phyloP scores from a whole-genome alignment of 257 asterid species.

The Petunia axillaris region DNA sequence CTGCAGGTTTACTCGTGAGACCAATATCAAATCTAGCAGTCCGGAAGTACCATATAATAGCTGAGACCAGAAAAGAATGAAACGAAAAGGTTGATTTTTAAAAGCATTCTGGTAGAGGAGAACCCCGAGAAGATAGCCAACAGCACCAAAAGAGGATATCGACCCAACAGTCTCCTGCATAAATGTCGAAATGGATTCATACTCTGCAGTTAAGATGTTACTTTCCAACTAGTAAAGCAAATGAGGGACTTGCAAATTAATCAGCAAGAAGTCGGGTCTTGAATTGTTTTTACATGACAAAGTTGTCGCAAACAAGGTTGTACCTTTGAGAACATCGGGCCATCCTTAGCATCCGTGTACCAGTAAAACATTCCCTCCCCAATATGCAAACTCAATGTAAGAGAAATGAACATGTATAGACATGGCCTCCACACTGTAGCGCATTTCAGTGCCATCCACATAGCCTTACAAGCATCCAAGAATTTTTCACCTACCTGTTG shows the following conservation, averaged over 20 bases:
- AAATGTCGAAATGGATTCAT: constrained; percentile 22
- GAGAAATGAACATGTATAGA: constrained; percentile 62
- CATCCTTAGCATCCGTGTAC: constrained; percentile 66
- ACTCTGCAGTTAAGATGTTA: background rate
- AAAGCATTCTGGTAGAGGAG: constrained; percentile 69
- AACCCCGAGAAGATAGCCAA: constrained; percentile 73
- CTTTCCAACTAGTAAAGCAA: background rate
- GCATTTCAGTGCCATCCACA: constrained; percentile 54
- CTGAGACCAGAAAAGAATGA: constrained; percentile 54
- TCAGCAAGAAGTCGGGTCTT: background rate
- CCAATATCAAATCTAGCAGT: constrained; percentile 60
- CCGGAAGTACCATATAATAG: constrained; percentile 55
- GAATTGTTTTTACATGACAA: background rate
- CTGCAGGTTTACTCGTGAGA: constrained; percentile 57
- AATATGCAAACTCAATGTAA: constrained; percentile 65
- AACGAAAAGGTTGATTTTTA: constrained; percentile 58
- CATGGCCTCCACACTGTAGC: constrained; percentile 72
- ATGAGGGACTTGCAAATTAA: background rate
- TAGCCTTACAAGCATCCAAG: constrained; percentile 48
- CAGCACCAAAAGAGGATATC: constrained; percentile 68
- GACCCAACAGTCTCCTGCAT: constrained; percentile 72
- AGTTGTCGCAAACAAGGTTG: background rate
- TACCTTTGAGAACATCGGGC: constrained; percentile 78
- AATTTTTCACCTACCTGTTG: constrained; percentile 47
- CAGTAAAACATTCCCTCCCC: constrained; percentile 79